Evolutionary conservation across 2,329 filamentous ascomycete species (phyloP).

Genomic region (Penicillium sp.): DNA sequence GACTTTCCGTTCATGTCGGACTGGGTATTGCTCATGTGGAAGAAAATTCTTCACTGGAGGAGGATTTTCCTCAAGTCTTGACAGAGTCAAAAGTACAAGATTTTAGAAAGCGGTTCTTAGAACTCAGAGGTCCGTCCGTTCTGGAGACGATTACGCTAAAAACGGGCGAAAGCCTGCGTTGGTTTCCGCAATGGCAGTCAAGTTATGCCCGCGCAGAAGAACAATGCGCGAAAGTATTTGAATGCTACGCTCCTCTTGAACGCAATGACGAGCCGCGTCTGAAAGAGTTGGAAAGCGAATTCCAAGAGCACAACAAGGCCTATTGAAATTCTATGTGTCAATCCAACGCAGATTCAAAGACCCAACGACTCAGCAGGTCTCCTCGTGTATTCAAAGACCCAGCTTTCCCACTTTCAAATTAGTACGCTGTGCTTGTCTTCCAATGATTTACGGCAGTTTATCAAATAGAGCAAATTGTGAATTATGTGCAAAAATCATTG

Average conservation of each 20-base stretch:
- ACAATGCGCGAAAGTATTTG: not conserved
- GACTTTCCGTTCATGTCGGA: conserved; percentile 11
- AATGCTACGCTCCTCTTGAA: not conserved
- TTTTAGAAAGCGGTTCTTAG: conserved; percentile 11
- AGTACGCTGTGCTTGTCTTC: too few species aligned
- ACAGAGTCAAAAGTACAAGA: conserved; percentile 9
- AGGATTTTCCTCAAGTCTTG: conserved; percentile 2
- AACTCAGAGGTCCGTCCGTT: not conserved
- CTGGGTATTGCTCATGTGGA: conserved; percentile 4
- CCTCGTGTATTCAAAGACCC: too few species aligned
- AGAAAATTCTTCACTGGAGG: not conserved
- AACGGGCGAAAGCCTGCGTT: conserved; percentile 16
- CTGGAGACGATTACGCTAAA: conserved; percentile 3
- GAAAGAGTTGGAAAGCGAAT: too few species aligned
- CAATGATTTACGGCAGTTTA: too few species aligned
- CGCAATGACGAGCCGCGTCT: not conserved
- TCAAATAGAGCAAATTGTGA: too few species aligned
- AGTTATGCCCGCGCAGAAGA: not conserved
- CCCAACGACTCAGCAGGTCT: too few species aligned
- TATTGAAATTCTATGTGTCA: too few species aligned
- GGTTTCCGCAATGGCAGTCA: conserved; percentile 5
- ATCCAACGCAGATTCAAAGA: too few species aligned
- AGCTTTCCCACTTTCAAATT: too few species aligned
- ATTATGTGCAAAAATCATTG: too few species aligned
- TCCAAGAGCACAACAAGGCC: too few species aligned